phyloP scores from a whole-genome alignment of 345 rosid species.

The Cardamine chenopodiifolia region DNA sequence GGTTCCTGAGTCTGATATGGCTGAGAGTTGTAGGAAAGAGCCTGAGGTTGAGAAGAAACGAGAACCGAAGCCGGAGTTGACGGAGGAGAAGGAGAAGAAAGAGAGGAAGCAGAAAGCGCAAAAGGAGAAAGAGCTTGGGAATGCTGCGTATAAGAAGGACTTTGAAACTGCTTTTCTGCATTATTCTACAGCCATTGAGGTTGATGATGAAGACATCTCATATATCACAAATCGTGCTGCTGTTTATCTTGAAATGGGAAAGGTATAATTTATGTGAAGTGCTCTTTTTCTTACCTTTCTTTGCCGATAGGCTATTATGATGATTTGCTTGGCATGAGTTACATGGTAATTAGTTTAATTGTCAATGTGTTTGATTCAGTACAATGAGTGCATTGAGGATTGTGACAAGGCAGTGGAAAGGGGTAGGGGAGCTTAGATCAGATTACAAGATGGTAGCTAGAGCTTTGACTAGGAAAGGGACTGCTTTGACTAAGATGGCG shows the following conservation, averaged over 20 bases:
- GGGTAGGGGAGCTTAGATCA: slow-evolving; percentile 85
- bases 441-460: slow-evolving; percentile 91
- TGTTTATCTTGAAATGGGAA: slow-evolving; percentile 81
- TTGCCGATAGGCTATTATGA: not conserved
- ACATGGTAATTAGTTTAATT: not conserved
- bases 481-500: slow-evolving; percentile 75
- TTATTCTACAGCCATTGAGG: slow-evolving; percentile 74
- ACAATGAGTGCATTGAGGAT: slow-evolving; percentile 77
- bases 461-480: slow-evolving; percentile 96
- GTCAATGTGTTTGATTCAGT: slow-evolving; percentile 47
- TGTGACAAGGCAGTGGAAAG: slow-evolving; percentile 95
- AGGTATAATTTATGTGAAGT: slow-evolving; percentile 48
- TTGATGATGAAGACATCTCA: slow-evolving; percentile 82
- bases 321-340: not conserved
- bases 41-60: slow-evolving; percentile 31
- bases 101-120: slow-evolving; percentile 46
- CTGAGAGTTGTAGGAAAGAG: slow-evolving; percentile 27
- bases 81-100: slow-evolving; percentile 40
- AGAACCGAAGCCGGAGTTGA: slow-evolving; percentile 37
- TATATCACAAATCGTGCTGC: slow-evolving; percentile 90
- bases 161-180: slow-evolving; percentile 78
- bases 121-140: slow-evolving; percentile 79
- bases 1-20: slow-evolving; percentile 46
- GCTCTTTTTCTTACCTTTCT: not conserved
- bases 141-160: slow-evolving; percentile 78